A percentile compares a stretch with the other conserved stretches of the same genome.
Evolutionary conservation across 2,329 filamentous ascomycete genomes (phyloP).

Genomic region (Botrytis tulipae): DNA sequence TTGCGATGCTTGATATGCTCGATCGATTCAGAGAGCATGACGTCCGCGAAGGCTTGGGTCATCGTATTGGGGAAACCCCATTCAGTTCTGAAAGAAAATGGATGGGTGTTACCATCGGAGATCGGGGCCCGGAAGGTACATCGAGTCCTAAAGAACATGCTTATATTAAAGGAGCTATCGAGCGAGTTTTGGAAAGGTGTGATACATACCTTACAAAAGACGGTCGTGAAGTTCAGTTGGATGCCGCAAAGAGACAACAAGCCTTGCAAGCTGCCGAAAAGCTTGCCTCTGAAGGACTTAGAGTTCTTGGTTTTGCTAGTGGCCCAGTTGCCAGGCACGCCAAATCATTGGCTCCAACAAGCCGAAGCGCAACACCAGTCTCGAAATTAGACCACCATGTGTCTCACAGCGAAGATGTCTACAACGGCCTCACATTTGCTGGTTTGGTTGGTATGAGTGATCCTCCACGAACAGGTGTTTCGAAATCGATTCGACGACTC

Average conservation of each 20-base stretch:
- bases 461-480: slow-evolving; percentile 85
- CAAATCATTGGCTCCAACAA: slow-evolving; percentile 40
- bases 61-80: slow-evolving; percentile 78
- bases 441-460: slow-evolving; percentile 97
- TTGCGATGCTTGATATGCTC: slow-evolving; percentile 91
- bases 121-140: slow-evolving; percentile 35
- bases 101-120: slow-evolving; percentile 92
- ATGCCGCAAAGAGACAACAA: slow-evolving; percentile 70
- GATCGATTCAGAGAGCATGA: slow-evolving; percentile 92
- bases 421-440: slow-evolving; percentile 81
- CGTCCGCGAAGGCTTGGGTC: slow-evolving; percentile 80
- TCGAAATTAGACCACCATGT: slow-evolving; percentile 34
- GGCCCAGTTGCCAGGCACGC: slow-evolving; percentile 60
- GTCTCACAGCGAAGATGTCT: slow-evolving; percentile 67
- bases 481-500: slow-evolving; percentile 80
- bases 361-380: slow-evolving; percentile 53
- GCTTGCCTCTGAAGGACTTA: slow-evolving; percentile 85
- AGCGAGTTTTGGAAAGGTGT: slow-evolving; percentile 80
- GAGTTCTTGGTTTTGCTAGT: slow-evolving; percentile 91
- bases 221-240: slow-evolving; percentile 81
- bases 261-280: slow-evolving; percentile 75
- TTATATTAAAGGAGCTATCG: slow-evolving; percentile 93
- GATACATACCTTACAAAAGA: slow-evolving; percentile 87
- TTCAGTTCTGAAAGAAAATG: slow-evolving; percentile 98
- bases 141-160: slow-evolving; percentile 64